Conservation (phyloP, 306 rosid species). For the Betula pendula region DNA sequence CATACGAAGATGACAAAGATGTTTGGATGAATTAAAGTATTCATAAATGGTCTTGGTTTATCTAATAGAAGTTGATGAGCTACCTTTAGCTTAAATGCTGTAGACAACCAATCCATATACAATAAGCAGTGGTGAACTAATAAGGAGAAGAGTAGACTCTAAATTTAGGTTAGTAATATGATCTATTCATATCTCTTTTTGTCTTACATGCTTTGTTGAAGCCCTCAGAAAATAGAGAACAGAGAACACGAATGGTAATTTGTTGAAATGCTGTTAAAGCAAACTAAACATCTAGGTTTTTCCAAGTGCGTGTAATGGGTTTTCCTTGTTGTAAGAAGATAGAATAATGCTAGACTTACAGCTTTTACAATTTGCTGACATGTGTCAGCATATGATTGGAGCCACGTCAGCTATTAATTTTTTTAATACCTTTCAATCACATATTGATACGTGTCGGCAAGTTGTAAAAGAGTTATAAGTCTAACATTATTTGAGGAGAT, state of each 20-base stretch:
- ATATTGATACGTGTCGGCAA: no score
- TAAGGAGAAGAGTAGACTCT: not conserved
- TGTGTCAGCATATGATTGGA: no score
- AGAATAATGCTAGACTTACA: not conserved
- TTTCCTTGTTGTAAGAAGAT: not conserved
- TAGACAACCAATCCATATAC: not conserved
- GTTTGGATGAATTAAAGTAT: not conserved
- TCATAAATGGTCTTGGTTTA: not conserved
- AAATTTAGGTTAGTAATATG: not conserved
- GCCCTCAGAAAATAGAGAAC: not conserved
- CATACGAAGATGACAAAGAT: not conserved
- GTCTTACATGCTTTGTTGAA: not conserved
- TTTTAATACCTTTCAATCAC: no score
- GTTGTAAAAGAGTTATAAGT: no score
- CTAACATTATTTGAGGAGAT: not conserved
- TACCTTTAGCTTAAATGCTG: not conserved
- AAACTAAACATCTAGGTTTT: not conserved
- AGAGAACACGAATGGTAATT: not conserved
- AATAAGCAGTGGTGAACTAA: not conserved
- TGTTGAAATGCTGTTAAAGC: not conserved
- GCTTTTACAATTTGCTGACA: no score
- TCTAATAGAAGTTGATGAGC: not conserved
- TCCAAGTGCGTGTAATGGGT: not conserved
- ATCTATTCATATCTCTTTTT: not conserved
- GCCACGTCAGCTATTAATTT: no score